These are phyloP conservation scores for Pleurotus ostreatus DNA, from an alignment of 768 basidiomycete genomes.

Conservation along the genomic window DNA sequence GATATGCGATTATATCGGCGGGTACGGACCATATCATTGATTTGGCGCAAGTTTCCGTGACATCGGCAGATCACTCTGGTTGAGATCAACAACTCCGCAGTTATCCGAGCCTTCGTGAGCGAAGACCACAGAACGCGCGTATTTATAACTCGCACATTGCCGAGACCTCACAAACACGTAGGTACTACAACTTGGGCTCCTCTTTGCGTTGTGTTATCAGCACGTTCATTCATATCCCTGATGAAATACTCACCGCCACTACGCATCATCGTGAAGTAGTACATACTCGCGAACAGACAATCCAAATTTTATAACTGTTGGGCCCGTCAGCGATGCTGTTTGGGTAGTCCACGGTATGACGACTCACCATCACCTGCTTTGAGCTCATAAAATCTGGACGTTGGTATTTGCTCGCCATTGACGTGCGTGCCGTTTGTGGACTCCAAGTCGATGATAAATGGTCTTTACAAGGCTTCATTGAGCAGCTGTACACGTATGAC, in stretches of 20 bases:
- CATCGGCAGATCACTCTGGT: too few relatives aligned
- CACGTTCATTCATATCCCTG: too few relatives aligned
- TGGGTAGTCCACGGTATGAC: not conserved
- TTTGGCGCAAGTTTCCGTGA: too few relatives aligned
- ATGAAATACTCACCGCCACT: constrained; percentile 6
- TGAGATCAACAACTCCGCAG: too few relatives aligned
- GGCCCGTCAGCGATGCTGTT: not conserved
- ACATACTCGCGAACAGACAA: constrained; percentile 81
- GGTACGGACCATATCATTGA: too few relatives aligned
- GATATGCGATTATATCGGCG: too few relatives aligned
- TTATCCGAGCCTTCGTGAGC: too few relatives aligned
- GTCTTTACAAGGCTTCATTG: constrained; percentile 41
- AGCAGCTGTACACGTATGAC: not conserved
- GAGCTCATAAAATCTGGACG: constrained; percentile 84
- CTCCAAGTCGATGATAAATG: constrained; percentile 96
- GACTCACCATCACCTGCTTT: constrained; percentile 70
- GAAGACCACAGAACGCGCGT: too few relatives aligned
- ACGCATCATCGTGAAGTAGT: constrained; percentile 73
- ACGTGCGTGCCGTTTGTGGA: constrained; percentile 97
- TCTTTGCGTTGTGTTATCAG: too few relatives aligned
- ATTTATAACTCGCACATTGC: too few relatives aligned
- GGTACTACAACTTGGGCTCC: too few relatives aligned
- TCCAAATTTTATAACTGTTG: constrained; percentile 80
- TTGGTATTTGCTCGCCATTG: constrained; percentile 81
- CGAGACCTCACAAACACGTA: too few relatives aligned